These are phyloP conservation scores for Salix exigua DNA, from an alignment of 345 rosid genomes.

Conservation along the genomic window DNA sequence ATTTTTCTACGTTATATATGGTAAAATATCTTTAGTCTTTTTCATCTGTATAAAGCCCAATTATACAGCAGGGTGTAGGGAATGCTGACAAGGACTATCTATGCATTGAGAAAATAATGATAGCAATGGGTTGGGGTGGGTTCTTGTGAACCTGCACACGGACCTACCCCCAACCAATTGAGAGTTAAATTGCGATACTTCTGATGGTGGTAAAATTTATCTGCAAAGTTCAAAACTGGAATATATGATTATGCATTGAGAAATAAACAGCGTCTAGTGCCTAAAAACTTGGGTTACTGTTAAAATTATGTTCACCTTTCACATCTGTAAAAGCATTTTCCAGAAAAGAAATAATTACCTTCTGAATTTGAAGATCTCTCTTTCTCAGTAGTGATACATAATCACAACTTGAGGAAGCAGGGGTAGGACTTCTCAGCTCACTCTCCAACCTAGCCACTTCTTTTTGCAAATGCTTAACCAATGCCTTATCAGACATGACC, in stretches of 20 bases:
- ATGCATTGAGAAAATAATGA: background rate
- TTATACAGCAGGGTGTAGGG: background rate
- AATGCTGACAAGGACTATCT: background rate
- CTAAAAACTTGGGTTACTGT: background rate
- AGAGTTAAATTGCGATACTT: background rate
- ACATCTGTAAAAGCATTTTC: background rate
- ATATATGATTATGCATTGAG: background rate
- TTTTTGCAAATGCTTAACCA: conserved; percentile 89
- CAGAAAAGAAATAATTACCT: conserved; percentile 41
- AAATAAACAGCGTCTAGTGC: background rate
- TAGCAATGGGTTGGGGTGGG: background rate
- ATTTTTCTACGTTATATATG: background rate
- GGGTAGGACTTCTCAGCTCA: conserved; percentile 71
- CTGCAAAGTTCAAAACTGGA: background rate
- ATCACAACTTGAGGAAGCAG: conserved; percentile 52
- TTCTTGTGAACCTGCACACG: background rate
- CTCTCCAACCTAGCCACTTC: conserved; percentile 92
- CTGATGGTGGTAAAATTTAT: background rate
- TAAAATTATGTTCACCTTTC: background rate
- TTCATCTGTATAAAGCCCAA: background rate
- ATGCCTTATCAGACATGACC: conserved; percentile 97
- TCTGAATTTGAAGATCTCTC: conserved; percentile 88
- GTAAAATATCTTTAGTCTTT: background rate
- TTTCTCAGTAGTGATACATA: conserved; percentile 63
- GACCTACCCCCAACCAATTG: background rate